These are phyloP conservation scores for Lecanicillium sp. DNA, from an alignment of 2,329 filamentous ascomycete species.

Conservation along the genomic window DNA sequence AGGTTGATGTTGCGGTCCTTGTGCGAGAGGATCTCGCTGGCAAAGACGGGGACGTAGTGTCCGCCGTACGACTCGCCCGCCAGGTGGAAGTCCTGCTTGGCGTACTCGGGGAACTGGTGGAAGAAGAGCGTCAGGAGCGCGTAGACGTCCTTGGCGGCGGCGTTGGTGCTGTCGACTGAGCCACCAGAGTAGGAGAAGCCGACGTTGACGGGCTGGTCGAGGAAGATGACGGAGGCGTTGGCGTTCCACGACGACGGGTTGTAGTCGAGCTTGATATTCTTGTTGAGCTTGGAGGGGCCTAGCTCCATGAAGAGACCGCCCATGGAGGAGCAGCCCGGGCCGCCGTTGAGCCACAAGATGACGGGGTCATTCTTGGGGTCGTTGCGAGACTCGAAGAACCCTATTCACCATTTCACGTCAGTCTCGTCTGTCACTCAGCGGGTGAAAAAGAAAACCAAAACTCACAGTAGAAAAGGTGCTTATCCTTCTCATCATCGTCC, in stretches of 20 bases:
- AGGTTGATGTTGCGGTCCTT: conserved; percentile 98
- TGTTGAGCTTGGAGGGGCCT: conserved; percentile 79
- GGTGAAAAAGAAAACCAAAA: no score
- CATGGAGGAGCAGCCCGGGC: conserved; percentile 92
- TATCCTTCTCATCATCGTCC: conserved; percentile 91
- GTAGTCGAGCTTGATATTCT: conserved; percentile 73
- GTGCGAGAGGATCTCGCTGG: conserved; percentile 84
- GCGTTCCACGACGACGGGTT: conserved; percentile 94
- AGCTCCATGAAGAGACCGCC: conserved; percentile 98
- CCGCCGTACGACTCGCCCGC: conserved; percentile 92
- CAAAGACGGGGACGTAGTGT: conserved; percentile 91
- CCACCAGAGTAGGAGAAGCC: conserved; percentile 95
- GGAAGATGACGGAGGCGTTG: conserved; percentile 97
- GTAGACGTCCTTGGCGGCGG: conserved; percentile 95
- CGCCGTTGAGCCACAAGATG: conserved; percentile 90
- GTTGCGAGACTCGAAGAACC: conserved; percentile 98
- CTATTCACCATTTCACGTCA: no score
- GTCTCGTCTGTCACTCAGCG: not conserved
- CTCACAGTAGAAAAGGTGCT: conserved; percentile 90
- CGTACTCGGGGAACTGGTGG: conserved; percentile 95
- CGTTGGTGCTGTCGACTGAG: conserved; percentile 84
- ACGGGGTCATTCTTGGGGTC: conserved; percentile 96
- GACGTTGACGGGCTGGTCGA: conserved; percentile 97
- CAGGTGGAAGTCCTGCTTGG: conserved; percentile 94
- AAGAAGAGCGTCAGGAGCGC: conserved; percentile 97